phyloP scores from a whole-genome alignment of 176 grass and related monocot species.

The Avena atlantica region DNA sequence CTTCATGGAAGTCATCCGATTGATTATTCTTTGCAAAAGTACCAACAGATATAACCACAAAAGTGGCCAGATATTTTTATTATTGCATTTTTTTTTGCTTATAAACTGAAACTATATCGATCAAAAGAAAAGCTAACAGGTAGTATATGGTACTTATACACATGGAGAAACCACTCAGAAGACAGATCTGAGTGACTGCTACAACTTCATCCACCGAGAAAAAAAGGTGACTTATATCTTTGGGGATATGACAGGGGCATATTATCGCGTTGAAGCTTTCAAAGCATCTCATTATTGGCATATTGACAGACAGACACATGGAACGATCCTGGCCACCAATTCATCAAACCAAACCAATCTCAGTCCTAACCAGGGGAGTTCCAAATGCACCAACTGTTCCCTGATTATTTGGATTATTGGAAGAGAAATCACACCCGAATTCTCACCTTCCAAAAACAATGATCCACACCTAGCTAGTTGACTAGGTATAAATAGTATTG shows the following conservation, averaged over 20 bases:
- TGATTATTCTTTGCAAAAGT: not conserved
- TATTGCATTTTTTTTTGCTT: not conserved
- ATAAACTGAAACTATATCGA: not conserved
- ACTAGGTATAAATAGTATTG: constrained; percentile 7
- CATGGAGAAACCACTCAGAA: not conserved
- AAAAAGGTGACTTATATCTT: constrained; percentile 33
- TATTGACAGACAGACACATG: constrained; percentile 35
- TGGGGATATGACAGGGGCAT: constrained; percentile 30
- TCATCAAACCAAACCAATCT: constrained; percentile 2
- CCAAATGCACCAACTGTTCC: constrained; percentile 35
- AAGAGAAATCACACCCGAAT: constrained; percentile 15
- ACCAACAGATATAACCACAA: not conserved
- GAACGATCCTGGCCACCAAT: not conserved
- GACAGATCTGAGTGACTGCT: not conserved
- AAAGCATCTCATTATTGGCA: constrained; percentile 52
- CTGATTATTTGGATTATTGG: constrained; percentile 1
- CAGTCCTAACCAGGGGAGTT: constrained; percentile 9
- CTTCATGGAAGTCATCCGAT: not conserved
- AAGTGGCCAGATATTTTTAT: not conserved
- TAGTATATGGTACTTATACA: not conserved
- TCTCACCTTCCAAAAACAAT: constrained; percentile 21
- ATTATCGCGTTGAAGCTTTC: constrained; percentile 44
- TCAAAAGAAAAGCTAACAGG: not conserved
- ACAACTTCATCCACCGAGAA: constrained; percentile 27
- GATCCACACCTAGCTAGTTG: constrained; percentile 16